Evolutionary conservation across 768 basidiomycete species (phyloP).

Genomic region (Tylopilus plumbeoviolaceoides): DNA sequence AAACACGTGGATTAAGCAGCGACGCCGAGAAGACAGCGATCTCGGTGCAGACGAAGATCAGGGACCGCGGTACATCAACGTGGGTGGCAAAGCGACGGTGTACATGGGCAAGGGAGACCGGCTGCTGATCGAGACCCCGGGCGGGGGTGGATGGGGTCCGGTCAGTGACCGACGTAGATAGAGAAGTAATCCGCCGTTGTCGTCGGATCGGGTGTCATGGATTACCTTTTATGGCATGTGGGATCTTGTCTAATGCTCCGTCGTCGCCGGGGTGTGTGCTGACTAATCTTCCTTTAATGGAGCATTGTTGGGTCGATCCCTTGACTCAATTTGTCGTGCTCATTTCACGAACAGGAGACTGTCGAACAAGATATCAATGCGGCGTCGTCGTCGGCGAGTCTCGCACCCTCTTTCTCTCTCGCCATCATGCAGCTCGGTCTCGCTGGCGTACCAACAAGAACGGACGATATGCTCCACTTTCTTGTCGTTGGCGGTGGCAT

Average conservation of each 20-base stretch:
- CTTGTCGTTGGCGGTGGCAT: constrained; percentile 32
- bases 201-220: background rate
- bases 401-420: background rate
- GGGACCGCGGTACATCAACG: constrained; percentile 64
- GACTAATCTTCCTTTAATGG: background rate
- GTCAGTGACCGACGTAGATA: too few relatives aligned
- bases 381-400: background rate
- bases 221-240: background rate
- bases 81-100: constrained; percentile 85
- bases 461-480: constrained; percentile 18
- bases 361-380: background rate
- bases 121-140: constrained; percentile 81
- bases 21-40: constrained; percentile 66
- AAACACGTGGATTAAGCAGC: constrained; percentile 84
- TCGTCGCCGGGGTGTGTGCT: background rate
- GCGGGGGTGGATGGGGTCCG: constrained; percentile 91
- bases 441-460: constrained; percentile 1
- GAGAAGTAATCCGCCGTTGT: background rate
- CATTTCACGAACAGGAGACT: background rate
- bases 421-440: constrained; percentile 8
- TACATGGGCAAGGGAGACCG: constrained; percentile 87
- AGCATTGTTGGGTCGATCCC: too few relatives aligned
- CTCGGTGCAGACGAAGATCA: constrained; percentile 36
- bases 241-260: background rate
- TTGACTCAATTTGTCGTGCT: background rate